Evolutionary conservation across 108 stramenopile species (phyloP), one percentile per base, ranked within the genome.

Genomic region (Cylindrotheca fusiformis): DNA sequence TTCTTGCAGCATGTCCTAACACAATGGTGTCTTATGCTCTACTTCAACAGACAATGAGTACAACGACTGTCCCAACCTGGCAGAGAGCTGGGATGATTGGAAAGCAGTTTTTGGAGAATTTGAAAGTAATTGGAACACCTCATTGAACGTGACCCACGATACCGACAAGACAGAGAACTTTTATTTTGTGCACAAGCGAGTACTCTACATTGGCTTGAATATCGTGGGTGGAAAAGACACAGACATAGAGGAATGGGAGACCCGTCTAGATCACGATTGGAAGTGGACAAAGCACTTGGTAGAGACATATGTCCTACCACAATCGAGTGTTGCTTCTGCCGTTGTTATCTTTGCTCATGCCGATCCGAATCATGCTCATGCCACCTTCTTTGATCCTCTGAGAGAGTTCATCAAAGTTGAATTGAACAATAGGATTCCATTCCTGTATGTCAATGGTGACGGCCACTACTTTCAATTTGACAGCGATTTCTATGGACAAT

Each of bases 401-500:
- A 32, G 29, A 12, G 44, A 33, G 8, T 76, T 50, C 33, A 1
- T 69, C 2, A n/a, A 25, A 21, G 23, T 58, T 47, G 67, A 74
- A 2, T 33, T 67, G 28, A 48, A 60, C 25, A 47, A 45, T 10
- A 21, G 32, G 20, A 45, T 76, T 21, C 68, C 74, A 10, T 52
- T 76, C n/a, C 23, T 76, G 10, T 76, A 69, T 55, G 10, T 76
- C 57, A 69, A 76, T 46, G 74, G 74, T n/a, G 74, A 76, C 29
- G 54, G 30, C 6, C 74, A 76, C 55, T 12, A 32, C 2, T 76
- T 60, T 60, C 5, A 29, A 8, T 69, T 63, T 55, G 48, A 76
- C 12, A 21, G 49, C 19, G 14, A 14, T 4, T 75, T 75, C 41
- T 47, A 62, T 18, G 56, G 36, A 8, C 24, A 24, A 21, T 1